Evolutionary conservation across 1,139 yeast genomes (phyloP).

Genomic region (Saccharomyces hybrid): DNA sequence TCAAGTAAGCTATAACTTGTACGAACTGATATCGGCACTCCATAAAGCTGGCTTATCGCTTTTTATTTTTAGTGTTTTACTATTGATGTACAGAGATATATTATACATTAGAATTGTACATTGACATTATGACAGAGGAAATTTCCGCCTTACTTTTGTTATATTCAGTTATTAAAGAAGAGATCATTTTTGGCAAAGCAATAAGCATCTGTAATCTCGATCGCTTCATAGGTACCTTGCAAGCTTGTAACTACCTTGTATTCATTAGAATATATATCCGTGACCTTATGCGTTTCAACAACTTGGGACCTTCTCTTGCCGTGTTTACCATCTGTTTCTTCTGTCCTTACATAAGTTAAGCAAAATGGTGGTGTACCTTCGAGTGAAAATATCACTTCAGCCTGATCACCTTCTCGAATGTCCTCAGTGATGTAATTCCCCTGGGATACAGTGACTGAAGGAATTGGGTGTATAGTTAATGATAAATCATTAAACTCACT

Average conservation of each 20-base stretch:
- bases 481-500: constrained; percentile 39
- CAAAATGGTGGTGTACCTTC: constrained; percentile 67
- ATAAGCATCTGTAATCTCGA: constrained; percentile 72
- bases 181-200: constrained; percentile 47
- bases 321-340: constrained; percentile 33
- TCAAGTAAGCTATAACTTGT: not conserved
- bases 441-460: constrained; percentile 81
- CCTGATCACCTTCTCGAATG: constrained; percentile 85
- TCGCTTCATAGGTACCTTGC: constrained; percentile 92
- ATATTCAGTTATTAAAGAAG: constrained; percentile 19
- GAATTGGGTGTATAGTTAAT: constrained; percentile 65
- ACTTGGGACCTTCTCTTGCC: constrained; percentile 39
- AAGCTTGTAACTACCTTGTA: constrained; percentile 68
- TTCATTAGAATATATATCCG: constrained; percentile 60
- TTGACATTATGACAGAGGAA: not conserved
- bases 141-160: not conserved
- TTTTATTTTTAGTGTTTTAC: not conserved
- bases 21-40: no score
- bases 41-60: not conserved
- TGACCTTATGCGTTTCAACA: constrained; percentile 70
- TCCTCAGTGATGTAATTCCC: constrained; percentile 70
- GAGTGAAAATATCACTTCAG: constrained; percentile 60
- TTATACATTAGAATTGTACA: not conserved
- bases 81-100: not conserved
- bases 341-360: constrained; percentile 48